Evolutionary conservation across 306 rosid species (phyloP), one percentile per base, ranked within the genome.

Genomic region (Geum urbanum): DNA sequence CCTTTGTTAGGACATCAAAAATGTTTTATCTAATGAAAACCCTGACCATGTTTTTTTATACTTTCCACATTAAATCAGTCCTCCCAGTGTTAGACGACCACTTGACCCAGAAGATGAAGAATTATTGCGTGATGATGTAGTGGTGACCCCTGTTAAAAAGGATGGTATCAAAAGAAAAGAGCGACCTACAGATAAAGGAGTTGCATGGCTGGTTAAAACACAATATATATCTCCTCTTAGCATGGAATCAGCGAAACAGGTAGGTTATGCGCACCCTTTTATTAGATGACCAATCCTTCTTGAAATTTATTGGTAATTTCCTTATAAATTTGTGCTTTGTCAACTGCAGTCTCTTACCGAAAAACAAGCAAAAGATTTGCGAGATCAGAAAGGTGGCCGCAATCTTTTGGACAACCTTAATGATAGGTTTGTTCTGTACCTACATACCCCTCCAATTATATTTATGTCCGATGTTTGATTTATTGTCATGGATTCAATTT

Each of bases 121-220:
- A 73, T 75, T 94, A 76, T 83, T 94, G 81, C 95, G 76, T 56
- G 97, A 94, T 79, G 97, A 94, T 67, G 97, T 70, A 72, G 88
- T 89, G 12, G 79, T 57, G 60, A 88, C 91, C 68, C 99, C 99
- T 71, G 78, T 88, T 18, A 94, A 91, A 71, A 91, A 86, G 47
- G 86, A 91, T 69, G 99, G 99, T 75, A 88, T 94, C 55, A 91
- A 74, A 78, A 90, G 87, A 64, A 94, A 94, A 79, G 99, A 94
- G 37, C 77, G 99, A 67, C 99, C 99, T 16, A 94, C 99, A 35
- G 99, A 94, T 84, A 87, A 94, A 86, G 99, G 99, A 58, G 97
- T 94, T 78, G 97, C 99, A 45, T 94, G 99, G 99, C 95, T 94
- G 47, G 99, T 94, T 55, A 94, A 94, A 84, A 94, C 99, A 41